Evolutionary conservation across 2,329 filamentous ascomycete species (phyloP), one percentile per base, ranked within the genome.

Genomic region (Monosporascus ibericus): DNA sequence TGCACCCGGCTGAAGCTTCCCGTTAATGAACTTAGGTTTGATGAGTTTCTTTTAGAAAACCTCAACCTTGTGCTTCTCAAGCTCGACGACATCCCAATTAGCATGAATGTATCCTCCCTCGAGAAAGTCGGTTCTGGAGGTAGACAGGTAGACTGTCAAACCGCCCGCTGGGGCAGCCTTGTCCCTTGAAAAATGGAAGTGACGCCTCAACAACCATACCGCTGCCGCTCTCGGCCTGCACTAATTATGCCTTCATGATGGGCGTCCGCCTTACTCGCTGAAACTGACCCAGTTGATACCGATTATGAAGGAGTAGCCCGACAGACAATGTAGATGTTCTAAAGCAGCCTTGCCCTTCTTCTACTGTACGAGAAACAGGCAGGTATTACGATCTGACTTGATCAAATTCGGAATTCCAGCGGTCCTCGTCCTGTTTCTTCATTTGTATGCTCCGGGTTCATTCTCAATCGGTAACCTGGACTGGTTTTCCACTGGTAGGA

Each of bases 41-140:
- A 63, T 47, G 20, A 57, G 40, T 47, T 64, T 65, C 53, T 63
- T 59, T 46, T 60, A 53, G 7, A 54, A 48, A 54, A 67, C 66
- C 48, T 65, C 60, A 8, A 60, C 55, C 39, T 61, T 57, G 52
- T 65, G 54, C 22, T 52, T 65, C 63, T 24, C 22, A 44, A 67
- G 50, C 57, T 70, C 69, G 6, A 66, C 58, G 2, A 67, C 64
- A 53, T 71, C 63, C 68, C 68, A 70, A 50, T 71, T 71, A 3
- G 65, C 64, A 55, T 59, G 59, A 1, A 70, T 55, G 50, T 67
- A 65, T 14, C 63, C 57, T 6, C 66, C 63, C 47, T 58, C 67
- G n/a, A 72, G 55, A 53, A 65, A 70, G n/a, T 63, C 59, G 1
- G 69, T 68, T 51, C 63, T 60, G 1, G 58, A 49, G 11, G 64